A percentile compares a stretch with the other conserved stretches of the same genome.
phyloP scores from a whole-genome alignment of 2,329 filamentous ascomycete genomes.

The Xylaria sp. region DNA sequence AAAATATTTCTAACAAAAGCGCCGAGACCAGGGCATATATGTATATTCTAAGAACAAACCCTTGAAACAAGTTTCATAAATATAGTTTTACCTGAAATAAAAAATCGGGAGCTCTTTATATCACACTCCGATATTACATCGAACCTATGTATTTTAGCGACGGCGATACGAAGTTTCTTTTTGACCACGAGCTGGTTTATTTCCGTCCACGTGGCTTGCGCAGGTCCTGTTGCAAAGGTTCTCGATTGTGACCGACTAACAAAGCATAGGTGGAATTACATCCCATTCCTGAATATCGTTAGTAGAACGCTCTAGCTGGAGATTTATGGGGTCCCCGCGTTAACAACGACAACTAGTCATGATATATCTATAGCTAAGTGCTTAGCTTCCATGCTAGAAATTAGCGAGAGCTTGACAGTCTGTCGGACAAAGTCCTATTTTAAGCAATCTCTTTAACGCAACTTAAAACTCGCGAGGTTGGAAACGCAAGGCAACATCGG shows the following conservation, averaged over 20 bases:
- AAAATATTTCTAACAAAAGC: too few species aligned
- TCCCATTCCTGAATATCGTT: not conserved
- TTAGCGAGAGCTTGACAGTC: not conserved
- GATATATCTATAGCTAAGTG: not conserved
- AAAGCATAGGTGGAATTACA: not conserved
- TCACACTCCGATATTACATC: conserved; percentile 18
- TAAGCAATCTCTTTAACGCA: not conserved
- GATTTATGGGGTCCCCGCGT: not conserved
- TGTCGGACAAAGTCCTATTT: not conserved
- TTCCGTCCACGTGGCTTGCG: not conserved
- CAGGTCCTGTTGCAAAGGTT: not conserved
- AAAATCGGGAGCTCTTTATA: too few species aligned
- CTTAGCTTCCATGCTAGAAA: not conserved
- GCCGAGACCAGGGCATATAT: too few species aligned
- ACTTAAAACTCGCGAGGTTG: not conserved
- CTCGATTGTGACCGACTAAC: not conserved
- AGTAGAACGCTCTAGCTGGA: not conserved
- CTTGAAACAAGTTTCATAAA: too few species aligned
- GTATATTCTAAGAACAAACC: too few species aligned
- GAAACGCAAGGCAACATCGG: not conserved
- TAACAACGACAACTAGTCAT: not conserved
- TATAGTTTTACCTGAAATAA: too few species aligned
- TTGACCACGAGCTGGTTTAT: not conserved
- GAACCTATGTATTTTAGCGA: conserved; percentile 26
- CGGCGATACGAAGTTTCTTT: conserved; percentile 7